A percentile compares a stretch with the other conserved stretches of the same genome.
Conservation (phyloP, 345 rosid species). For the Salix caprea region DNA sequence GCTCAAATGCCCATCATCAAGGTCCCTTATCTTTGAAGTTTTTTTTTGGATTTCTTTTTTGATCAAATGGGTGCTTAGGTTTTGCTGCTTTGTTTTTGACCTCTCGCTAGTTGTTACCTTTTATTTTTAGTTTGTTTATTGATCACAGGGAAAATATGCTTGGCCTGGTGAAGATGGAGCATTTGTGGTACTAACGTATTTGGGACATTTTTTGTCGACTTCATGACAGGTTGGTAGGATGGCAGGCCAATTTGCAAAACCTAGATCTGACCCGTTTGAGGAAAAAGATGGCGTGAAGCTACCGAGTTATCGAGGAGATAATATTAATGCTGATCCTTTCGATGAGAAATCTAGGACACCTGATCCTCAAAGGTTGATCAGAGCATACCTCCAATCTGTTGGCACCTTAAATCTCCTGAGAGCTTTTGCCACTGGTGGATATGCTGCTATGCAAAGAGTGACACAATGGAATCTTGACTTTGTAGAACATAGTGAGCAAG, state of each 20-base stretch:
- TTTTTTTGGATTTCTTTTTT: not conserved
- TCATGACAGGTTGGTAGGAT: conserved; percentile 47
- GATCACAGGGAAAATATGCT: not conserved
- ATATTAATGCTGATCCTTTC: conserved; percentile 59
- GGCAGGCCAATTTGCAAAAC: conserved; percentile 77
- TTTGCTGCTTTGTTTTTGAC: not conserved
- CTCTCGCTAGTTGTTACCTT: not conserved
- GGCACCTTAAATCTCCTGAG: conserved; percentile 59
- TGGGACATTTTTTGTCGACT: too few species aligned
- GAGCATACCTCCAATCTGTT: conserved; percentile 61
- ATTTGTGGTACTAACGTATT: not conserved
- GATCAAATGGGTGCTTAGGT: not conserved
- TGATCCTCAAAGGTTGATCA: conserved; percentile 59
- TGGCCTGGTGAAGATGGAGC: not conserved
- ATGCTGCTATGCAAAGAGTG: conserved; percentile 72
- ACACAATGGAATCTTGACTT: conserved; percentile 70
- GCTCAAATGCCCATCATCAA: conserved; percentile 57
- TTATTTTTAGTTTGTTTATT: not conserved
- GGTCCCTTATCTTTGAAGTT: conserved; percentile 5
- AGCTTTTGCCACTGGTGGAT: conserved; percentile 68
- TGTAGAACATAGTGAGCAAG: conserved; percentile 55
- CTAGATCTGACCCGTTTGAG: conserved; percentile 56
- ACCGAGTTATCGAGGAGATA: conserved; percentile 65
- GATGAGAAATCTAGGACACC: conserved; percentile 61
- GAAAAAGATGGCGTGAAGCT: conserved; percentile 53